phyloP scores from a whole-genome alignment of 768 basidiomycete genomes.

The Auriscalpium microsporum region DNA sequence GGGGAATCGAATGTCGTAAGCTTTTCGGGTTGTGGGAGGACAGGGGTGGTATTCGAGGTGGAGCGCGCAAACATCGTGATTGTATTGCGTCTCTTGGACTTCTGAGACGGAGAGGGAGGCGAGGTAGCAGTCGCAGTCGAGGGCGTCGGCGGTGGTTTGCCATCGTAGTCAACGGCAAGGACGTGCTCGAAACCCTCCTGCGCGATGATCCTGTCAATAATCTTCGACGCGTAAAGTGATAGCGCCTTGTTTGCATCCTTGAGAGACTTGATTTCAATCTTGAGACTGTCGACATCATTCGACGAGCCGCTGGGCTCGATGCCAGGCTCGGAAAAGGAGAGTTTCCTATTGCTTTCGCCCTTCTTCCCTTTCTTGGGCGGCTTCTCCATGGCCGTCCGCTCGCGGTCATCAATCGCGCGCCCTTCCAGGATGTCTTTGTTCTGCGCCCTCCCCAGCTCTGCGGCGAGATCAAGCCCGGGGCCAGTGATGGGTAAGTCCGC shows the following conservation, averaged over 20 bases:
- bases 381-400: constrained; percentile 32
- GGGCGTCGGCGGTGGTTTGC: constrained; percentile 37
- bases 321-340: constrained; percentile 28
- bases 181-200: constrained; percentile 97
- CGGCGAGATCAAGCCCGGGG: constrained; percentile 82
- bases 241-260: constrained; percentile 95
- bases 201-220: constrained; percentile 93
- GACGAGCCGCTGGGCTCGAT: constrained; percentile 35
- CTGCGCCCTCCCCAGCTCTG: constrained; percentile 86
- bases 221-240: constrained; percentile 93
- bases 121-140: constrained; percentile 31
- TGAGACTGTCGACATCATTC: constrained; percentile 66
- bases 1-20: constrained; percentile 27
- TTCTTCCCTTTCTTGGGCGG: constrained; percentile 35
- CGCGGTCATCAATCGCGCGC: constrained; percentile 41
- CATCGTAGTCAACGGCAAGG: constrained; percentile 86
- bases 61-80: constrained; percentile 35
- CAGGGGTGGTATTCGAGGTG: constrained; percentile 21
- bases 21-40: constrained; percentile 24
- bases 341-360: constrained; percentile 24
- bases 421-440: constrained; percentile 73
- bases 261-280: constrained; percentile 82
- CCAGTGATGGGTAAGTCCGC: constrained; percentile 83
- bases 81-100: constrained; percentile 52
- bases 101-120: constrained; percentile 24